Evolutionary conservation across 768 basidiomycete genomes (phyloP), one percentile per base, ranked within the genome.

Genomic region (Antrodiella citrinella): DNA sequence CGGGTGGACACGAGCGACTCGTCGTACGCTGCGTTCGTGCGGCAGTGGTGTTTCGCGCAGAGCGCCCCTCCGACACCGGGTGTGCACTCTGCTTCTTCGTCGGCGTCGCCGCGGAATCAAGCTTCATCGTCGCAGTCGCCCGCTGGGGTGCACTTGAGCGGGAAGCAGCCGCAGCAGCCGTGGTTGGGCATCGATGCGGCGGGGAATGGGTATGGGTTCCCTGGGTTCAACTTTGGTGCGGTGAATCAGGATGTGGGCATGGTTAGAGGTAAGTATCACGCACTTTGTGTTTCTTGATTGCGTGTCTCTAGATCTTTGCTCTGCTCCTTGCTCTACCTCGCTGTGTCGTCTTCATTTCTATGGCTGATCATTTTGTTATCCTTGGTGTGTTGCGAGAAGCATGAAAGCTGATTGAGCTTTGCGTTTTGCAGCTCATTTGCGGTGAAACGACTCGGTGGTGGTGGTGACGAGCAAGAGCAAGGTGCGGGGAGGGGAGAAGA

Each of bases 11-110:
- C 63, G 39, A 57, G 49, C 70, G 65, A 69, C 40, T 60, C 67
- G 23, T 64, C 66, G 13, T 84, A 84, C 57, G 74, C 82, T 48
- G 79, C 80, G 20, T 78, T 84, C 52, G 75, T 84, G 45, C 58
- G 68, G 49, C 76, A 81, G 60, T 85, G 83, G 83, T 84, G 83
- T 62, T 85, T 85, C 63, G 81, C 80, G 5, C 72, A 75, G 55
- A 71, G 43, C 47, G 62, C 62, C 60, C 69, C 57, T 48, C 69
- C 49, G 49, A 52, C 43, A 5, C 56, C 57, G 18, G 54, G 54
- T 12, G 50, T 54, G 45, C 24, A 38, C 39, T 24, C 10, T 25
- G 42, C 21, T 13, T 21, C 52, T 10, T 4, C 25, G 5, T 4
- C 25, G 45, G 12, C 35, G 3, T 38, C 45, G 25, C 26, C 23